phyloP scores from a whole-genome alignment of 2,329 filamentous ascomycete genomes.

The Chaetomium sp. region DNA sequence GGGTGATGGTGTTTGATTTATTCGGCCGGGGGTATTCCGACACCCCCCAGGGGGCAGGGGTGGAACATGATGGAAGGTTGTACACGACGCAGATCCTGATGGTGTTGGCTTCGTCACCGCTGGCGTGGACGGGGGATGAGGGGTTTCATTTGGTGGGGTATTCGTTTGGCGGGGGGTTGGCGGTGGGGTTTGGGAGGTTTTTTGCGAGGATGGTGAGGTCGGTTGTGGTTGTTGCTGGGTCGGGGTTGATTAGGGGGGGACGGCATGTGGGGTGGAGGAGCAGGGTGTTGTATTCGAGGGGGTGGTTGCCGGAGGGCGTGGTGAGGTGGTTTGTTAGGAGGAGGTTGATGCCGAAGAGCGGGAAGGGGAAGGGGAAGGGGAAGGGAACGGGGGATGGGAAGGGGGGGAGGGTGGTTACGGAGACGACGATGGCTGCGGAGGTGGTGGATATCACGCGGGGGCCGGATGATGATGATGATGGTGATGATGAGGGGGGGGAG shows the following conservation, averaged over 20 bases:
- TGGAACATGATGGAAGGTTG: slow-evolving; percentile 57
- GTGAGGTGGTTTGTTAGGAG: slow-evolving; percentile 47
- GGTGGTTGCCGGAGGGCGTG: slow-evolving; percentile 53
- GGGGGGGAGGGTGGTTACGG: slow-evolving; percentile 24
- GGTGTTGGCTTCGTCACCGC: slow-evolving; percentile 55
- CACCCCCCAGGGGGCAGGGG: slow-evolving; percentile 42
- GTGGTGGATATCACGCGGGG: slow-evolving; percentile 28
- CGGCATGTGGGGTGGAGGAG: slow-evolving; percentile 57
- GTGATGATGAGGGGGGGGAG: too few relatives aligned
- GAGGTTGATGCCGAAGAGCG: slow-evolving; percentile 37
- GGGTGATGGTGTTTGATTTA: slow-evolving; percentile 75
- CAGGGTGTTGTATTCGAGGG: slow-evolving; percentile 55
- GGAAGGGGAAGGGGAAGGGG: slow-evolving; percentile 41
- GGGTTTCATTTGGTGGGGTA: slow-evolving; percentile 71
- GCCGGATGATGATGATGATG: too few relatives aligned
- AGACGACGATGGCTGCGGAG: slow-evolving; percentile 33
- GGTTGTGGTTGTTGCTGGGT: slow-evolving; percentile 60
- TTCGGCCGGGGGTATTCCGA: slow-evolving; percentile 76
- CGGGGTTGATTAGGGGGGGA: slow-evolving; percentile 58
- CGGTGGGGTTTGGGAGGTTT: slow-evolving; percentile 61
- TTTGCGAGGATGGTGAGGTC: slow-evolving; percentile 59
- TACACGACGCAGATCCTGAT: slow-evolving; percentile 61
- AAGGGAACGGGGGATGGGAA: slow-evolving; percentile 5
- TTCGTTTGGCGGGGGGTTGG: slow-evolving; percentile 70
- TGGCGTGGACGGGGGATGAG: slow-evolving; percentile 47